These are phyloP conservation scores for Sicyos edulis DNA, from an alignment of 306 rosid genomes.

Conservation along the genomic window DNA sequence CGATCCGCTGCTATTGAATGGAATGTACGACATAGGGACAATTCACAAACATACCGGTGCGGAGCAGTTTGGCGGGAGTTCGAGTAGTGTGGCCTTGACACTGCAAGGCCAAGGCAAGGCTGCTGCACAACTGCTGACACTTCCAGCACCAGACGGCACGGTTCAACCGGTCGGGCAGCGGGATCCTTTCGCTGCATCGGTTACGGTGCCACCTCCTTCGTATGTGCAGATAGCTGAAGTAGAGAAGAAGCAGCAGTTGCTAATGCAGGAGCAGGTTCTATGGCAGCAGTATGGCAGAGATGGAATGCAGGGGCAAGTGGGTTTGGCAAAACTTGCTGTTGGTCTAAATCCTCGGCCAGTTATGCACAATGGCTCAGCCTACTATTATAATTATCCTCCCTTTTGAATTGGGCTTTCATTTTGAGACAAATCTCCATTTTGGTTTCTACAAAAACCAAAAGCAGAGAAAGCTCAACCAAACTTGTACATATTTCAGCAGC, in stretches of 20 bases:
- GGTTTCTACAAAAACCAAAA: too few relatives aligned
- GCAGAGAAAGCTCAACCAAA: too few relatives aligned
- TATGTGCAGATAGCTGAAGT: constrained; percentile 83
- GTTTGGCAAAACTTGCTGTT: constrained; percentile 42
- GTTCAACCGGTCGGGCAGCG: constrained; percentile 49
- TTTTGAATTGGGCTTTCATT: constrained; percentile 15
- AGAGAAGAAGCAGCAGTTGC: constrained; percentile 76
- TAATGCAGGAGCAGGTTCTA: constrained; percentile 58
- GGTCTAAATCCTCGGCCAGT: constrained; percentile 35
- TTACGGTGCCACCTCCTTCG: constrained; percentile 68
- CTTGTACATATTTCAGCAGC: too few relatives aligned
- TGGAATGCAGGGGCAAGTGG: constrained; percentile 78
- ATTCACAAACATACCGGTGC: constrained; percentile 67
- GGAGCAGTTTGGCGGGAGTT: constrained; percentile 59
- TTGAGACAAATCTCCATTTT: background rate
- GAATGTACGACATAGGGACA: constrained; percentile 87
- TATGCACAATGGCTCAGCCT: constrained; percentile 64
- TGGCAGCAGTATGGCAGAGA: constrained; percentile 77
- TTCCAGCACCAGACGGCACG: constrained; percentile 83
- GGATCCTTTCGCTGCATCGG: constrained; percentile 82
- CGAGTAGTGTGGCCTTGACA: constrained; percentile 71
- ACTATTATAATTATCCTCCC: constrained; percentile 39
- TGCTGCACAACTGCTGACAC: constrained; percentile 46
- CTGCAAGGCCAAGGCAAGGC: constrained; percentile 45
- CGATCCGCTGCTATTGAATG: constrained; percentile 64